A percentile compares a stretch with the other conserved stretches of the same genome.
phyloP scores from a whole-genome alignment of 208 protist species.

The Wallacemonas sp. region DNA sequence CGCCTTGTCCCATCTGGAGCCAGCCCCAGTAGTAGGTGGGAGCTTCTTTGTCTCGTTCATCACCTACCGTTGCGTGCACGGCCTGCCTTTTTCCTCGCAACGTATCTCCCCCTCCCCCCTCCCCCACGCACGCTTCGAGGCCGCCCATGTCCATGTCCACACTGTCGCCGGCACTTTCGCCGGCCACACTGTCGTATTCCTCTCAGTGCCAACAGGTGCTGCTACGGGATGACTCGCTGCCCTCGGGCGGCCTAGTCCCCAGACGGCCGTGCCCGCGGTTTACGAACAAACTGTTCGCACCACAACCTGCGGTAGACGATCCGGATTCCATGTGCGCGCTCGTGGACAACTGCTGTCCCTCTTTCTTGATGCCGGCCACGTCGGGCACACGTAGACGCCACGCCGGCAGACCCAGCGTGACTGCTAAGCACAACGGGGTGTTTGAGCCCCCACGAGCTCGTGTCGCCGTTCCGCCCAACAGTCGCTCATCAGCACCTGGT shows the following conservation, averaged over 20 bases:
- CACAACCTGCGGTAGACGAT: neutral
- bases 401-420: neutral
- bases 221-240: neutral
- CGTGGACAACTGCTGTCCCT: neutral
- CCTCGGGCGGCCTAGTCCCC: neutral
- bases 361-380: neutral
- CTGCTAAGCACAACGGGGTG: neutral
- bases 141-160: too few species aligned
- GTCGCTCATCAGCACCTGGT: too few species aligned
- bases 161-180: neutral
- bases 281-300: constrained; percentile 8
- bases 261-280: neutral
- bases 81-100: neutral
- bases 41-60: too few species aligned
- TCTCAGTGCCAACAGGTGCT: neutral
- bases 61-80: too few species aligned
- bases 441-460: too few species aligned
- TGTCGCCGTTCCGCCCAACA: too few species aligned
- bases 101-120: neutral
- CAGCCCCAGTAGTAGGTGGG: too few species aligned
- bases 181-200: neutral
- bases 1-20: too few species aligned
- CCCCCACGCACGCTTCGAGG: neutral
- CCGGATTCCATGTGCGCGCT: neutral
- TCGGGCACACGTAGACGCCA: neutral